These are phyloP conservation scores for Epicoccum nigrum DNA, from an alignment of 2,329 filamentous ascomycete genomes.

Conservation along the genomic window DNA sequence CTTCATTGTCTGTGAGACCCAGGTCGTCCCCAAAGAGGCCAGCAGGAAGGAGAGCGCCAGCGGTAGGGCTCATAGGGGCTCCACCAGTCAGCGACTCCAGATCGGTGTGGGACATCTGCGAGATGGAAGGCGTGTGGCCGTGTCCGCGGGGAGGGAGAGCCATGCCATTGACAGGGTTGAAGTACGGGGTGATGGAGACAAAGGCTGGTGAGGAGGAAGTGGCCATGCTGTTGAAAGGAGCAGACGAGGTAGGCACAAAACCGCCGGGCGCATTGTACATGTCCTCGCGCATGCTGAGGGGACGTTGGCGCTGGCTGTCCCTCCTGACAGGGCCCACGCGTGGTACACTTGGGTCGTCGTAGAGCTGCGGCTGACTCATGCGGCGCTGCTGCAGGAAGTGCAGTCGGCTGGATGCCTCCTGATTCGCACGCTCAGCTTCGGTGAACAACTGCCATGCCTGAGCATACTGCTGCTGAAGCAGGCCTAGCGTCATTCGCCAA, in stretches of 20 bases:
- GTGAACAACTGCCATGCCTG: slow-evolving; percentile 44
- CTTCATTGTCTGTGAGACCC: slow-evolving; percentile 52
- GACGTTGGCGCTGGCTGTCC: slow-evolving; percentile 50
- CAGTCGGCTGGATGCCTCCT: slow-evolving; percentile 51
- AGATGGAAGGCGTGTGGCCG: slow-evolving; percentile 49
- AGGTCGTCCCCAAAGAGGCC: slow-evolving; percentile 69
- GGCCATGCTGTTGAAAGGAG: slow-evolving; percentile 54
- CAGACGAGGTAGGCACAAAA: slow-evolving; percentile 47
- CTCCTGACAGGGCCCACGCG: slow-evolving; percentile 44
- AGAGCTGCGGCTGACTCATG: slow-evolving; percentile 48
- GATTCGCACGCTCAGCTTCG: slow-evolving; percentile 47
- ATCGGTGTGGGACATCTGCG: slow-evolving; percentile 69
- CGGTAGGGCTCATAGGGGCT: slow-evolving; percentile 78
- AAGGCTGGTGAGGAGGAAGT: slow-evolving; percentile 61
- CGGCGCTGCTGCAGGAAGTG: slow-evolving; percentile 48
- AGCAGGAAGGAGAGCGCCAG: slow-evolving; percentile 74
- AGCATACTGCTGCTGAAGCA: slow-evolving; percentile 59
- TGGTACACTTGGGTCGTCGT: slow-evolving; percentile 37
- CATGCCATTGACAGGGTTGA: slow-evolving; percentile 68
- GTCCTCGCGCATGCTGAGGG: slow-evolving; percentile 48
- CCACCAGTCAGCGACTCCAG: slow-evolving; percentile 65
- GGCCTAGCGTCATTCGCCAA: slow-evolving; percentile 61
- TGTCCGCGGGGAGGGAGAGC: slow-evolving; percentile 51
- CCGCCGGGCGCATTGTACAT: slow-evolving; percentile 39
- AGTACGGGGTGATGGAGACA: slow-evolving; percentile 55